phyloP scores from a whole-genome alignment of 805 yeast species.

The Nakazawaea populi region DNA sequence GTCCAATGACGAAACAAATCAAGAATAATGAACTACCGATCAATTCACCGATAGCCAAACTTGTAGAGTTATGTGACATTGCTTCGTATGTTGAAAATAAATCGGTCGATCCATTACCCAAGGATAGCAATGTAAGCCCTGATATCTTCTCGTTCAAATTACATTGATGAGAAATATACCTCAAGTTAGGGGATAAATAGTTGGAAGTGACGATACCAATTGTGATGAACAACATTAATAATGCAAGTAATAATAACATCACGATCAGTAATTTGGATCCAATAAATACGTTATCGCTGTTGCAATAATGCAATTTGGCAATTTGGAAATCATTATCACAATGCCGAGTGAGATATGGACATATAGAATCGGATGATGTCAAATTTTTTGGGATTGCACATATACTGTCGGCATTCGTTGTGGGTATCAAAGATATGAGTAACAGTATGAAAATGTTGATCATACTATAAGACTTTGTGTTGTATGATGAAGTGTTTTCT shows the following conservation, averaged over 20 bases:
- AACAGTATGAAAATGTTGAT: not conserved
- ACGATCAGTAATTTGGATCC: constrained; percentile 1
- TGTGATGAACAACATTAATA: constrained; percentile 45
- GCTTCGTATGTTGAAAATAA: constrained; percentile 81
- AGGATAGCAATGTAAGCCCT: constrained; percentile 81
- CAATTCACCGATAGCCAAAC: constrained; percentile 47
- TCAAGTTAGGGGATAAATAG: constrained; percentile 73
- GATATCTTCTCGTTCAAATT: constrained; percentile 70
- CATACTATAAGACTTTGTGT: not conserved
- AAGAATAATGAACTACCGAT: constrained; percentile 51
- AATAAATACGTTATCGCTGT: not conserved
- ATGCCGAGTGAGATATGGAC: not conserved
- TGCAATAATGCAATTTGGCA: constrained; percentile 2
- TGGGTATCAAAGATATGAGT: not conserved
- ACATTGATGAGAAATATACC: constrained; percentile 54
- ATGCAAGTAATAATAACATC: constrained; percentile 10
- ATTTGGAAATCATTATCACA: not conserved
- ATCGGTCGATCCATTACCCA: constrained; percentile 93
- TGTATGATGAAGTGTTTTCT: not conserved
- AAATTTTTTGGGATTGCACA: not conserved
- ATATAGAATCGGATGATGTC: not conserved
- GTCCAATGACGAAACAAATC: constrained; percentile 44
- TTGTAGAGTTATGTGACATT: constrained; percentile 58
- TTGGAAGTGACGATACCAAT: constrained; percentile 81
- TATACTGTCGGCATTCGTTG: not conserved